These are phyloP conservation scores for Colletotrichum costaricense DNA, from an alignment of 2,329 filamentous ascomycete genomes.

Conservation along the genomic window DNA sequence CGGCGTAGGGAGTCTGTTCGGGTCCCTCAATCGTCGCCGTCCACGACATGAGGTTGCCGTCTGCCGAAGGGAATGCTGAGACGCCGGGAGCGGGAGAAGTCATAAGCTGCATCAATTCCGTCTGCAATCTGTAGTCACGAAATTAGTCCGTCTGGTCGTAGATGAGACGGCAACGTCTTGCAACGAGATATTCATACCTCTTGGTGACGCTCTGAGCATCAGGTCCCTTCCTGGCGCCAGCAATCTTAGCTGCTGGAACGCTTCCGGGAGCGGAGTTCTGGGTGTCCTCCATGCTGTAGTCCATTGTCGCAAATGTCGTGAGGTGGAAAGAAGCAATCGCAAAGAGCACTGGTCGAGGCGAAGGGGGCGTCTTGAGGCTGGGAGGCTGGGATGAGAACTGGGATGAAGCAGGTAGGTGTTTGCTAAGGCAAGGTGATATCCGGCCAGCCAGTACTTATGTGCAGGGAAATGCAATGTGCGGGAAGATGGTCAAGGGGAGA, in stretches of 20 bases:
- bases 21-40: slow-evolving; percentile 94
- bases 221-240: slow-evolving; percentile 64
- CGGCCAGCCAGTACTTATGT: slow-evolving; percentile 9
- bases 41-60: slow-evolving; percentile 93
- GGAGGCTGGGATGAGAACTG: background rate
- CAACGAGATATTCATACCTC: slow-evolving; percentile 62
- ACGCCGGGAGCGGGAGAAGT: slow-evolving; percentile 92
- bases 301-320: slow-evolving; percentile 44
- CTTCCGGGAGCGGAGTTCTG: slow-evolving; percentile 76
- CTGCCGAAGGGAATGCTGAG: slow-evolving; percentile 91
- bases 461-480: background rate
- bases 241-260: slow-evolving; percentile 71
- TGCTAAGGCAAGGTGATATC: background rate
- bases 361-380: slow-evolving; percentile 1
- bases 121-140: slow-evolving; percentile 77
- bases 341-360: slow-evolving; percentile 1
- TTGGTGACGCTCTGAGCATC: slow-evolving; percentile 83
- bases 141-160: slow-evolving; percentile 9
- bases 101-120: slow-evolving; percentile 99
- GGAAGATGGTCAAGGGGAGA: slow-evolving; percentile 21
- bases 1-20: slow-evolving; percentile 89
- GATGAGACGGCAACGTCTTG: slow-evolving; percentile 22
- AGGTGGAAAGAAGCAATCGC: background rate
- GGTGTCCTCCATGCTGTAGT: slow-evolving; percentile 63
- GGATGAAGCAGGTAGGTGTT: slow-evolving; percentile 14